phyloP scores from a whole-genome alignment of 371 early-diverging fungal genomes.

The Syncephalastrum sp. region DNA sequence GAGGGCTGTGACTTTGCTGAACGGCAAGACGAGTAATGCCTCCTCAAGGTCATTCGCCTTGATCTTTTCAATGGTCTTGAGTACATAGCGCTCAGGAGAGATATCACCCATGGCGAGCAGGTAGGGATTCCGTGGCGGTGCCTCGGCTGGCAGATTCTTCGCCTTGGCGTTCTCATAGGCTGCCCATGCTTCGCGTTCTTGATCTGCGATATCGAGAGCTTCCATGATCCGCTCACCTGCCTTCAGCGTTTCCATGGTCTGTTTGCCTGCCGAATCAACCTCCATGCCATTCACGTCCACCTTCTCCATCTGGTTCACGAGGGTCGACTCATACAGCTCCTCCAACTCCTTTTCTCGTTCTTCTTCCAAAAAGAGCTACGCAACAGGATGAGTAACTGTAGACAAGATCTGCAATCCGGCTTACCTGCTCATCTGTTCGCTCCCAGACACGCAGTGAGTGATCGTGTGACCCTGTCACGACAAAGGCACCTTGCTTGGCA shows the following conservation, averaged over 20 bases:
- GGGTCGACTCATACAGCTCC: constrained; percentile 77
- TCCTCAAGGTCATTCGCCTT: constrained; percentile 86
- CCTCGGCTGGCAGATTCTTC: constrained; percentile 48
- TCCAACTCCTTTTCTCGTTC: constrained; percentile 95
- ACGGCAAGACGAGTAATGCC: constrained; percentile 85
- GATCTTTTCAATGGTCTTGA: constrained; percentile 71
- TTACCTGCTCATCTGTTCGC: constrained; percentile 89
- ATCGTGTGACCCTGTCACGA: constrained; percentile 89
- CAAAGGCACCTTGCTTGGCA: constrained; percentile 81
- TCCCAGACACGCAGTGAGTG: constrained; percentile 92
- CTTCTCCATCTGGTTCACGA: constrained; percentile 69
- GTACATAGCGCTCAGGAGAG: constrained; percentile 80
- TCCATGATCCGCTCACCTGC: constrained; percentile 92
- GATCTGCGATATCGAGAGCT: constrained; percentile 85
- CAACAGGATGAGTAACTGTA: constrained; percentile 1
- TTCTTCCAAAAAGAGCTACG: constrained; percentile 86
- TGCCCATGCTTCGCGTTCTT: constrained; percentile 70
- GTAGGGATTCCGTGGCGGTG: constrained; percentile 67
- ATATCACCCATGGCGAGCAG: constrained; percentile 71
- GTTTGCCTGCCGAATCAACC: constrained; percentile 75
- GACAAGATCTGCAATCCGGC: background rate
- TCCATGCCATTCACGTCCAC: constrained; percentile 58
- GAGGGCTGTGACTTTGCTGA: constrained; percentile 72
- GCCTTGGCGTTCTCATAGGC: constrained; percentile 62
- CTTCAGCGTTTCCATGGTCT: constrained; percentile 88